These are phyloP conservation scores for Calonectria montana DNA, from an alignment of 2,329 filamentous ascomycete species.

Conservation along the genomic window DNA sequence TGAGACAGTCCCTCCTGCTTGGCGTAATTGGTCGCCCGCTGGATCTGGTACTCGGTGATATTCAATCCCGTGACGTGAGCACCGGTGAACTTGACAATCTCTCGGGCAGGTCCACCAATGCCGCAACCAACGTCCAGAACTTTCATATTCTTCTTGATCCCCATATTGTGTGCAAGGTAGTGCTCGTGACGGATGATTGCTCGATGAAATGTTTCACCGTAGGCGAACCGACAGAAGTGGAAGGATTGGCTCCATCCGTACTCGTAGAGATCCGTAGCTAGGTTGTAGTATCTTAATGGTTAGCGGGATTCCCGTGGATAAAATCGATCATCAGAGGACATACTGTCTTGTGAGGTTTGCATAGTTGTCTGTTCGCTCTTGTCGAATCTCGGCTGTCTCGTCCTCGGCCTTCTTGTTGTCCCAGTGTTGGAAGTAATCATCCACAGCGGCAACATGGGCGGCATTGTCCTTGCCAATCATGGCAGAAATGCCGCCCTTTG, in stretches of 20 bases:
- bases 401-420: constrained; percentile 79
- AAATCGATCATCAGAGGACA: constrained; percentile 45
- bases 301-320: neutral
- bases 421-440: constrained; percentile 94
- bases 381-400: constrained; percentile 76
- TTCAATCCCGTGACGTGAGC: constrained; percentile 89
- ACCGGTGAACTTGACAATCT: constrained; percentile 93
- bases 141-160: constrained; percentile 81
- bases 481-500: constrained; percentile 77
- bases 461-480: constrained; percentile 81
- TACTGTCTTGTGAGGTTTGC: constrained; percentile 89
- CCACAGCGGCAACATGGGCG: constrained; percentile 80
- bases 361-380: constrained; percentile 84
- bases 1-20: constrained; percentile 79
- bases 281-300: constrained; percentile 81
- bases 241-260: constrained; percentile 94
- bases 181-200: constrained; percentile 95
- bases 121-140: constrained; percentile 96
- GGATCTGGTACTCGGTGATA: constrained; percentile 98
- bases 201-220: constrained; percentile 85
- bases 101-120: constrained; percentile 91
- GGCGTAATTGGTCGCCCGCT: constrained; percentile 85
- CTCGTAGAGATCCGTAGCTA: constrained; percentile 92
- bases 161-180: constrained; percentile 89
- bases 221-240: constrained; percentile 94